Evolutionary conservation across 257 asterid genomes (phyloP).

Genomic region (Plantago ovata): DNA sequence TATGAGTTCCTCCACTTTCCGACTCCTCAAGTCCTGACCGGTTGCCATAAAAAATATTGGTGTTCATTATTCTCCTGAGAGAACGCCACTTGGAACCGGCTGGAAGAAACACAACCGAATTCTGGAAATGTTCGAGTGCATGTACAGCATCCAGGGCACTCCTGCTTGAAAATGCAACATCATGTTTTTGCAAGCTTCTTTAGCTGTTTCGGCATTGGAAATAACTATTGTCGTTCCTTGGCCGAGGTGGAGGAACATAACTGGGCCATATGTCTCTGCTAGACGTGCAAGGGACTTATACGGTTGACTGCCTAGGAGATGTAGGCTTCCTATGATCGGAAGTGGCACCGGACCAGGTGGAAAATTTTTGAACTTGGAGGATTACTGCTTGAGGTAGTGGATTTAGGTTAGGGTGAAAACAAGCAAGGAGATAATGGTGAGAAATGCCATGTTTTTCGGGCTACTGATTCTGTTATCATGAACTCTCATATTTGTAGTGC

Average conservation of each 20-base stretch:
- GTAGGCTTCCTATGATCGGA: constrained; percentile 40
- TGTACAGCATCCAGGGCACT: constrained; percentile 23
- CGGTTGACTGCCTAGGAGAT: constrained; percentile 32
- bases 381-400: too few species aligned
- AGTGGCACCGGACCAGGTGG: constrained; percentile 25
- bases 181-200: constrained; percentile 36
- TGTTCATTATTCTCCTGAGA: neutral
- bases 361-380: neutral
- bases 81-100: neutral
- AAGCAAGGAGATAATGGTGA: too few species aligned
- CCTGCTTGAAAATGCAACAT: constrained; percentile 27
- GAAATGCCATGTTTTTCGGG: too few species aligned
- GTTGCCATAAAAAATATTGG: constrained; percentile 27
- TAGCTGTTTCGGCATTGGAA: constrained; percentile 33
- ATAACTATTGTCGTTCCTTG: constrained; percentile 24
- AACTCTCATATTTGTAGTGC: too few species aligned
- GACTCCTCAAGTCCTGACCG: constrained; percentile 26
- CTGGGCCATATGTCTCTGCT: constrained; percentile 34
- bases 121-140: constrained; percentile 27
- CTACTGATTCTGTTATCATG: too few species aligned
- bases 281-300: constrained; percentile 32
- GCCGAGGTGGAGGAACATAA: constrained; percentile 28
- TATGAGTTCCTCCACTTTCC: constrained; percentile 30
- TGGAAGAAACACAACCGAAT: constrained; percentile 19
- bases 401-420: too few species aligned